Evolutionary conservation across 2,329 filamentous ascomycete genomes (phyloP), one percentile per base, ranked within the genome.

Genomic region (Apiospora hydei): DNA sequence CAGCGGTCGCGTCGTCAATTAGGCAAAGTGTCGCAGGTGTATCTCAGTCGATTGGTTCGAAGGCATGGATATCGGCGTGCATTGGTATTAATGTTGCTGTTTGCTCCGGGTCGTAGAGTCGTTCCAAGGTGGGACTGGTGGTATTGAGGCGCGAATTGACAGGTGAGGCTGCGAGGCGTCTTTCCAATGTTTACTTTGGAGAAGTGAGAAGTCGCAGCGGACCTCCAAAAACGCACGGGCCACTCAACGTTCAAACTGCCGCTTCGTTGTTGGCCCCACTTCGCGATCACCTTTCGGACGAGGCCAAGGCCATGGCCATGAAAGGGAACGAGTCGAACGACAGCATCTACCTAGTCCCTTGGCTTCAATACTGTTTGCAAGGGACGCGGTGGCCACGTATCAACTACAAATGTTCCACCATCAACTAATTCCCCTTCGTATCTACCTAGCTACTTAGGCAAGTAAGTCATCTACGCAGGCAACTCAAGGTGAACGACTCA

Each of bases 111-210:
- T 41, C 47, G n/a, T 49, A 49, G 46, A n/a, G 30, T 47, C 57
- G 34, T 11, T 43, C 38, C 57, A 71, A 30, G 69, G 57, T 51
- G 61, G 43, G 61, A 67, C 43, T 44, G 41, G 26, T 51, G 70
- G 53, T 67, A 43, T 67, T 67, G 70, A 67, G 70, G 70, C 70
- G 70, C 70, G 70, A 67, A 69, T 69, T 70, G 61, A 43, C 24
- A 34, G 69, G 43, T 70, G 69, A 64, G 57, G 57, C 57, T 64
- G 57, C 34, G 34, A 64, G 57, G 34, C 57, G 57, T 41, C 57
- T 41, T 64, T 64, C 57, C 57, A 64, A 64, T 64, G 57, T 64
- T 64, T 64, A 64, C 57, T 64, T 64, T 64, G 57, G 34, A 41
- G 57, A 64, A 64, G 30, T 64, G 34, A 41, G 57, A 64, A 64